phyloP scores from a whole-genome alignment of 1,284 basidiomycete genomes.

The Tilletia walkeri region DNA sequence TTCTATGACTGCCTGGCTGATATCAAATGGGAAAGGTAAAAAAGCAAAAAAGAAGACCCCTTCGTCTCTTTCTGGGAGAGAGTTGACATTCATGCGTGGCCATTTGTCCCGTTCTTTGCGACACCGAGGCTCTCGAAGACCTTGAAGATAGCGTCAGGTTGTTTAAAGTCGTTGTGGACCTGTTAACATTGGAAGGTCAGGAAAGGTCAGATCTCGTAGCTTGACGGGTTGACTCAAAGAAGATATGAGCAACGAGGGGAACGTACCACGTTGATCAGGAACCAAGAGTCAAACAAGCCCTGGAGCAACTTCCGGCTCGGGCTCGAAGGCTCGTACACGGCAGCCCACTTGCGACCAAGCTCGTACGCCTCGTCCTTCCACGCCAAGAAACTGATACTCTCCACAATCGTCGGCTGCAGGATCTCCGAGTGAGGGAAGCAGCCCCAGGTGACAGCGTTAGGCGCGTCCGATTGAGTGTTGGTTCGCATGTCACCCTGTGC shows the following conservation, averaged over 20 bases:
- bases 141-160: conserved; percentile 47
- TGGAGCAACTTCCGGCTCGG: conserved; percentile 41
- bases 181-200: conserved; percentile 11
- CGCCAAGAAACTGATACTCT: conserved; percentile 59
- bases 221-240: not conserved
- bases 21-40: not conserved
- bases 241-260: not conserved
- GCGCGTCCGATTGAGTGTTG: conserved; percentile 85
- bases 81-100: not conserved
- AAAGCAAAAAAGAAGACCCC: not conserved
- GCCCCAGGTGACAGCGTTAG: conserved; percentile 99
- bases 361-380: conserved; percentile 56
- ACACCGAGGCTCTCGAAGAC: not conserved
- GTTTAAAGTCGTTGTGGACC: conserved; percentile 54
- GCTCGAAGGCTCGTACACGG: conserved; percentile 41
- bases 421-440: conserved; percentile 91
- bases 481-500: conserved; percentile 78
- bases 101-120: too few species aligned
- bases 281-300: conserved; percentile 46
- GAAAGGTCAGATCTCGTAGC: too few species aligned
- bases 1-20: conserved; percentile 3
- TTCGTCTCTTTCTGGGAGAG: too few species aligned
- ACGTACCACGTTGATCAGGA: conserved; percentile 50
- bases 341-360: conserved; percentile 53
- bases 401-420: conserved; percentile 95